Conservation (phyloP, 1,284 basidiomycete species). For the Irpex lacteus region DNA sequence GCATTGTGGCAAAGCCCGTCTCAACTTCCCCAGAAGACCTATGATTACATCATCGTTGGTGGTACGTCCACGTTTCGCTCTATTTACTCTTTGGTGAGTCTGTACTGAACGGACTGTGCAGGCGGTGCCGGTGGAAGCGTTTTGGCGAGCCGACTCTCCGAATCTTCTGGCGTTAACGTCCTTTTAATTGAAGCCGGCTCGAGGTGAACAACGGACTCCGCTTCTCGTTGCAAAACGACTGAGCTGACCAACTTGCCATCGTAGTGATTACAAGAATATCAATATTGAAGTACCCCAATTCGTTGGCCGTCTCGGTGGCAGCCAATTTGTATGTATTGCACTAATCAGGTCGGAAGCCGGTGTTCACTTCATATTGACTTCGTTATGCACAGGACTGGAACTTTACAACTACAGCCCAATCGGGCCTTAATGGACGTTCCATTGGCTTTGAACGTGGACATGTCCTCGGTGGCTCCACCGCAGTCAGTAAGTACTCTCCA, state of each 20-base stretch:
- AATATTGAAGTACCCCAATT: constrained; percentile 7
- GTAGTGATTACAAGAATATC: constrained; percentile 5
- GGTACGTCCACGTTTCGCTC: neutral
- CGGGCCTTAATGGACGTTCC: constrained; percentile 5
- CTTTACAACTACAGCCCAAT: constrained; percentile 10
- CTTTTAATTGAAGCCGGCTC: constrained; percentile 37
- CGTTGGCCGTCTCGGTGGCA: neutral
- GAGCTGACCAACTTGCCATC: neutral
- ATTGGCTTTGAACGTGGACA: constrained; percentile 9
- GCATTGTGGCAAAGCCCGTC: neutral
- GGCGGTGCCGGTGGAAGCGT: constrained; percentile 11
- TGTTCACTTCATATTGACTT: too few relatives aligned
- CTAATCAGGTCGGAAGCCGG: neutral
- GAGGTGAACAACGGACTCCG: constrained; percentile 2
- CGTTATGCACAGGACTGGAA: constrained; percentile 8
- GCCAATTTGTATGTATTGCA: neutral
- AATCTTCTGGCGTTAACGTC: constrained; percentile 23
- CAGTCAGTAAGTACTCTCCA: constrained; percentile 9
- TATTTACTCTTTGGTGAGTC: neutral
- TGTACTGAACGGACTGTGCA: neutral
- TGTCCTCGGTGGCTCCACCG: constrained; percentile 13
- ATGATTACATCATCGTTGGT: neutral
- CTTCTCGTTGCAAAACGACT: too few relatives aligned
- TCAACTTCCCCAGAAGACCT: neutral
- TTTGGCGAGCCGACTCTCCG: constrained; percentile 35